Percentiles rank a stretch among this genome's conserved stretches.
phyloP scores from a whole-genome alignment of 139 green algal genomes.

The Micractinium sp. region DNA sequence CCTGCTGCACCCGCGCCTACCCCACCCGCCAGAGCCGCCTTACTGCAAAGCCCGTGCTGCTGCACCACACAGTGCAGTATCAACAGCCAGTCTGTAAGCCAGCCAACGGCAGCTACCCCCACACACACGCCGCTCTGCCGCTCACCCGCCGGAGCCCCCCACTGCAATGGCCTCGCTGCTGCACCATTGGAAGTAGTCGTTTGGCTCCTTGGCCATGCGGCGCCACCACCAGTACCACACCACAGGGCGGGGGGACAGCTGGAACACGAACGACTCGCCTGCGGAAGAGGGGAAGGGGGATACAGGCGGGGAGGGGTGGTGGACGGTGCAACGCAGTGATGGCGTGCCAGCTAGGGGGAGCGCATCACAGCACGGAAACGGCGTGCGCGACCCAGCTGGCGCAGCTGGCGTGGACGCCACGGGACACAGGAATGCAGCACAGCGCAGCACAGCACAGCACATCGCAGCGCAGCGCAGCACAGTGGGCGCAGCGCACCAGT shows the following conservation, averaged over 20 bases:
- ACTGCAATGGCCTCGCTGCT: constrained; percentile 41
- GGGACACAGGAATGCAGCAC: not conserved
- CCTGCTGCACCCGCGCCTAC: too few species aligned
- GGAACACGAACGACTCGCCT: constrained; percentile 53
- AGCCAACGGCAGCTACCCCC: not conserved
- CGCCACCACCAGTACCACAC: constrained; percentile 40
- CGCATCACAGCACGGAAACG: not conserved
- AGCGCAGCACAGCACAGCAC: not conserved
- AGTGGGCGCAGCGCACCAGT: constrained; percentile 25
- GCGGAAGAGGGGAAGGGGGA: not conserved
- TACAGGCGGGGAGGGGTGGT: not conserved
- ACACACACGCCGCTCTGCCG: too few species aligned
- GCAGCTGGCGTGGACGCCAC: not conserved
- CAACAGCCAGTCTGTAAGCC: not conserved
- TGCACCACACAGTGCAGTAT: too few species aligned
- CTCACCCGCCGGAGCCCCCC: constrained; percentile 47
- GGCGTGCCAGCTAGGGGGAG: not conserved
- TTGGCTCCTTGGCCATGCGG: constrained; percentile 19
- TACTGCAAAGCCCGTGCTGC: too few species aligned
- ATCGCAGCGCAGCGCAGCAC: too few species aligned
- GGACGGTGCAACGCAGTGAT: not conserved
- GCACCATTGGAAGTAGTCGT: constrained; percentile 57
- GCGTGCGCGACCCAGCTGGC: not conserved
- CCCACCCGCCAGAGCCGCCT: too few species aligned
- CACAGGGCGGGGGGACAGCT: constrained; percentile 9